Conservation (phyloP, 352 stramenopile species). For the Globisporangium irregulare region DNA sequence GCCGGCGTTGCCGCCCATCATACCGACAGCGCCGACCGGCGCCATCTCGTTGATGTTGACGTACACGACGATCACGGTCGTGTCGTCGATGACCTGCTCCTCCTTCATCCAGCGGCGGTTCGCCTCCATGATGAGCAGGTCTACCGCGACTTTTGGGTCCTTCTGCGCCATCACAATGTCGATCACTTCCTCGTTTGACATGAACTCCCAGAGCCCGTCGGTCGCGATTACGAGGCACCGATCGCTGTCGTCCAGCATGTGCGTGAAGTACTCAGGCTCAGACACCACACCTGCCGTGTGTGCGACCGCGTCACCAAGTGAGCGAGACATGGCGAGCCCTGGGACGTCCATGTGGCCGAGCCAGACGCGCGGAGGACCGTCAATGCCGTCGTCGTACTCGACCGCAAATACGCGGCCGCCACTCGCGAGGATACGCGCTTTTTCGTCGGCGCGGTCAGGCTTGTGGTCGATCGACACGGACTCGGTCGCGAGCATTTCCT, state of each 20-base stretch:
- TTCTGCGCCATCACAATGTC: conserved; percentile 76
- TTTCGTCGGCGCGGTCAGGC: conserved; percentile 94
- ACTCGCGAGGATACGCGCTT: conserved; percentile 92
- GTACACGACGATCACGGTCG: conserved; percentile 97
- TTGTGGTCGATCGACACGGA: conserved; percentile 98
- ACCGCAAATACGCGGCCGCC: conserved; percentile 97
- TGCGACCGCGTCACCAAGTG: conserved; percentile 95
- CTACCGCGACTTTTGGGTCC: conserved; percentile 83
- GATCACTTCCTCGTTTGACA: conserved; percentile 95
- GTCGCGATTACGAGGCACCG: conserved; percentile 96
- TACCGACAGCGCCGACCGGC: conserved; percentile 8
- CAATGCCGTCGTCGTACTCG: conserved; percentile 98
- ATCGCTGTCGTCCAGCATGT: conserved; percentile 78
- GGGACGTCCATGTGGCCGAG: conserved; percentile 98
- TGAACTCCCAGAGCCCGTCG: conserved; percentile 99
- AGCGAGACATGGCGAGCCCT: conserved; percentile 97
- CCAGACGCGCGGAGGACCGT: conserved; percentile 98
- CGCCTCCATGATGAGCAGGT: conserved; percentile 94
- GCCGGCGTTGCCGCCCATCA: background rate
- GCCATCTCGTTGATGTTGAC: conserved; percentile 70
- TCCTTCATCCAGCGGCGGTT: conserved; percentile 98
- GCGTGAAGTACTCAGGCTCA: conserved; percentile 93
- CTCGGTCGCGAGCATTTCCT: conserved; percentile 35
- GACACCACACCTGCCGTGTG: conserved; percentile 95
- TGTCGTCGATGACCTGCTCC: conserved; percentile 99